These are phyloP conservation scores for Martiniozyma asiatica DNA, from an alignment of 1,139 yeast genomes.

Conservation along the genomic window DNA sequence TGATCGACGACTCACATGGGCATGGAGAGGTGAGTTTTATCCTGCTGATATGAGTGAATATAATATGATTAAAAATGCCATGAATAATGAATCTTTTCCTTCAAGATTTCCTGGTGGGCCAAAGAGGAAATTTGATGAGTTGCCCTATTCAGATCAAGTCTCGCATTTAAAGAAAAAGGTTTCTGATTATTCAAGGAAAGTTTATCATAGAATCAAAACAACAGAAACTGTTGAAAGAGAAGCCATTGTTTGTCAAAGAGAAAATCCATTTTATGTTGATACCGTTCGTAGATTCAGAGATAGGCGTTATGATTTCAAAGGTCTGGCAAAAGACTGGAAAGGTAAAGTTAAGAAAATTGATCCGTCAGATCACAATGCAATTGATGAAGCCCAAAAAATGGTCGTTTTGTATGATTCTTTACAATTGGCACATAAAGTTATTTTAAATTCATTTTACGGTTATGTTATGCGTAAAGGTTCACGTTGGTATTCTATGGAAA, in stretches of 20 bases:
- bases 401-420: constrained; percentile 87
- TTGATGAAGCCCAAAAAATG: constrained; percentile 87
- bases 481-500: constrained; percentile 98
- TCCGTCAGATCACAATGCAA: constrained; percentile 41
- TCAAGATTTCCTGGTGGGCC: constrained; percentile 45
- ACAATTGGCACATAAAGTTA: constrained; percentile 94
- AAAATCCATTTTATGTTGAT: constrained; percentile 91
- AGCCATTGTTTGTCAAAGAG: constrained; percentile 93
- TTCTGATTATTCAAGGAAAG: constrained; percentile 77
- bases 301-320: constrained; percentile 91
- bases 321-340: constrained; percentile 90
- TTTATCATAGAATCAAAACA: constrained; percentile 68
- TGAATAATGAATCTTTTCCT: constrained; percentile 72
- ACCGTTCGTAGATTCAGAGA: constrained; percentile 94
- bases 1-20: constrained; percentile 87
- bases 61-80: constrained; percentile 74
- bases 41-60: constrained; percentile 92
- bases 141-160: constrained; percentile 72
- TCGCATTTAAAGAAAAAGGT: constrained; percentile 62
- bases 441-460: constrained; percentile 92
- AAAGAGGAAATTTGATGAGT: constrained; percentile 56
- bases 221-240: constrained; percentile 82
- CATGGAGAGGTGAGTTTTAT: constrained; percentile 95
- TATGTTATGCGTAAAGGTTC: constrained; percentile 99
- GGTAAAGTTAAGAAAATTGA: constrained; percentile 54